Evolutionary conservation across 768 basidiomycete genomes (phyloP), one percentile per base, ranked within the genome.

Genomic region (Crepidotus variabilis): DNA sequence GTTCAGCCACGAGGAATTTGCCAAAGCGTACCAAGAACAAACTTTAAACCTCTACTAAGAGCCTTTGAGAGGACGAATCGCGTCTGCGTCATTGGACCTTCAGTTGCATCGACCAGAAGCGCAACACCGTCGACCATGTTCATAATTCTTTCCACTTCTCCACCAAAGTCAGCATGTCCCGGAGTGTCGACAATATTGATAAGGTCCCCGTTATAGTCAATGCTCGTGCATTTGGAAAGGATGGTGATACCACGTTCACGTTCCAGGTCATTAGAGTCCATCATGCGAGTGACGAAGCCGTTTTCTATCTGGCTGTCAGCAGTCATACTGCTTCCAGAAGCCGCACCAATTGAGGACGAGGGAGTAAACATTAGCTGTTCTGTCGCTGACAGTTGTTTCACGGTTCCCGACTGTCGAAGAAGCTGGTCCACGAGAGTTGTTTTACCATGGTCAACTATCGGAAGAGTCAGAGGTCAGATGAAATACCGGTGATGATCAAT

Each of bases 161-260:
- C 82, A 33, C 82, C 82, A 67, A 85, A 83, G 61, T 85, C 83
- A 6, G 82, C 82, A 65, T 85, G 83, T 51, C 83, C 82, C 0
- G 82, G 83, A 0, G 83, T 85, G 61, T 85, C 83, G 57, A 84
- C 78, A 58, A 85, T 80, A 52, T 83, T 85, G 59, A 83, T 80
- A 2, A 78, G 69, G 61, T 76, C 77, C 1, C 74, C 72, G 39
- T 77, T 72, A 63, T 80, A 83, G 46, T 70, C 71, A 18, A 81
- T 75, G 49, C 77, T 80, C 2, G 82, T 82, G 67, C 80, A 82
- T 57, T 83, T 83, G 0, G 80, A 81, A 47, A 83, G 74, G 56
- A 85, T 85, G 14, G 83, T 84, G 52, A 85, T 85, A 8, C 83
- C 82, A 2, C 83, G 78, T 58, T 84, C 82, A 28, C 78, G 73